phyloP scores from a whole-genome alignment of 202 grass and related monocot genomes.

The Setaria viridis region DNA sequence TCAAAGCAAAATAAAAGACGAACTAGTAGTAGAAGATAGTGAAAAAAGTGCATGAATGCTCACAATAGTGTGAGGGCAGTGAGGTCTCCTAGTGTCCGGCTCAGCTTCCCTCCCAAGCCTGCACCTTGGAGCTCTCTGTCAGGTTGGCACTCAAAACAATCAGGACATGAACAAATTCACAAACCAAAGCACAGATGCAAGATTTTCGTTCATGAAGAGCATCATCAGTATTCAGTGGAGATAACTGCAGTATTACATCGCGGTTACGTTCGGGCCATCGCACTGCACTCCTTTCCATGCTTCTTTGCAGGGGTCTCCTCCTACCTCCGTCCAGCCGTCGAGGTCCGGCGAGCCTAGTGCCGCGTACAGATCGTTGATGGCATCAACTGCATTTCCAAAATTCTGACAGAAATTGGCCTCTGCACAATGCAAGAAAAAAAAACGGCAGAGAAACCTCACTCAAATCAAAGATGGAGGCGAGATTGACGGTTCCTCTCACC shows the following conservation, averaged over 20 bases:
- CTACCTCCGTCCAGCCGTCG: conserved; percentile 61
- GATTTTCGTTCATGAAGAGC: not conserved
- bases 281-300: conserved; percentile 84
- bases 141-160: not conserved
- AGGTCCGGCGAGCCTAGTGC: conserved; percentile 74
- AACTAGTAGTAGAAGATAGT: not conserved
- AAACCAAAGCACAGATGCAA: not conserved
- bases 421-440: not conserved
- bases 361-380: conserved; percentile 71
- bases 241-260: conserved; percentile 45
- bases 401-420: not conserved
- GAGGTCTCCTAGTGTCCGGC: conserved; percentile 64
- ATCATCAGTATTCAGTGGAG: not conserved
- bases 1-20: not conserved
- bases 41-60: not conserved
- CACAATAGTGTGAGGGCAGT: conserved; percentile 69
- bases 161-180: not conserved
- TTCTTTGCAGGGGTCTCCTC: conserved; percentile 84
- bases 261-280: conserved; percentile 59
- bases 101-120: conserved; percentile 70
- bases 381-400: conserved; percentile 53
- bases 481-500: not conserved
- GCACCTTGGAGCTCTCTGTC: conserved; percentile 67
- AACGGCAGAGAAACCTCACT: no score
- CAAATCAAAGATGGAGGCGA: not conserved